phyloP scores from a whole-genome alignment of 2,329 filamentous ascomycete genomes.

The Epichloe typhina region DNA sequence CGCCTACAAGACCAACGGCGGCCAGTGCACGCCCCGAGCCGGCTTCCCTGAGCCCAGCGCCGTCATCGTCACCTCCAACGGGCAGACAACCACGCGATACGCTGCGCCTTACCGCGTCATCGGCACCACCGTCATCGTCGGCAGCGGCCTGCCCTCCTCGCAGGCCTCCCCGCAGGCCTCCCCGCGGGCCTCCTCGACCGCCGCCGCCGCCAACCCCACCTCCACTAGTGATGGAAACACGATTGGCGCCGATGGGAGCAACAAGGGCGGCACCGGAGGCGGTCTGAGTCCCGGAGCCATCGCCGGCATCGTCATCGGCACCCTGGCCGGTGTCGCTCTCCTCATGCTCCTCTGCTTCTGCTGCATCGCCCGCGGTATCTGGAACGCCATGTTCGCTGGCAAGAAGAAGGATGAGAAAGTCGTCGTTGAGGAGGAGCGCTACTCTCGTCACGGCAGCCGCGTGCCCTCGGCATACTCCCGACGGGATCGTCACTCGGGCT shows the following conservation, averaged over 20 bases:
- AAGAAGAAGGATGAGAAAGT: slow-evolving; percentile 40
- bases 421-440: slow-evolving; percentile 51
- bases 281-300: slow-evolving; percentile 59
- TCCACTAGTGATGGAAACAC: slow-evolving; percentile 29
- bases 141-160: slow-evolving; percentile 28
- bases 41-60: slow-evolving; percentile 30
- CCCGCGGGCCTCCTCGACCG: slow-evolving; percentile 23
- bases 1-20: slow-evolving; percentile 24
- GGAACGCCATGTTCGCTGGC: slow-evolving; percentile 50
- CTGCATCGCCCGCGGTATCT: slow-evolving; percentile 52
- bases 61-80: slow-evolving; percentile 31
- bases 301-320: slow-evolving; percentile 68
- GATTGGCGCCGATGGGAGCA: slow-evolving; percentile 23
- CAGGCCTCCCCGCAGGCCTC: no score
- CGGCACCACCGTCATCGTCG: slow-evolving; percentile 40
- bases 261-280: slow-evolving; percentile 26
- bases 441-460: slow-evolving; percentile 34
- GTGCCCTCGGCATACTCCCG: slow-evolving; percentile 27
- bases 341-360: slow-evolving; percentile 62
- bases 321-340: slow-evolving; percentile 51
- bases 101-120: slow-evolving; percentile 38
- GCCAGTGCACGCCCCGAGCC: slow-evolving; percentile 44
- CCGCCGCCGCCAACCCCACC: slow-evolving; percentile 36
- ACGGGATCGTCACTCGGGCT: slow-evolving; percentile 42
- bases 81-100: slow-evolving; percentile 41